phyloP scores from a whole-genome alignment of 805 yeast species.

The Trichomonascus vanleenenianus region DNA sequence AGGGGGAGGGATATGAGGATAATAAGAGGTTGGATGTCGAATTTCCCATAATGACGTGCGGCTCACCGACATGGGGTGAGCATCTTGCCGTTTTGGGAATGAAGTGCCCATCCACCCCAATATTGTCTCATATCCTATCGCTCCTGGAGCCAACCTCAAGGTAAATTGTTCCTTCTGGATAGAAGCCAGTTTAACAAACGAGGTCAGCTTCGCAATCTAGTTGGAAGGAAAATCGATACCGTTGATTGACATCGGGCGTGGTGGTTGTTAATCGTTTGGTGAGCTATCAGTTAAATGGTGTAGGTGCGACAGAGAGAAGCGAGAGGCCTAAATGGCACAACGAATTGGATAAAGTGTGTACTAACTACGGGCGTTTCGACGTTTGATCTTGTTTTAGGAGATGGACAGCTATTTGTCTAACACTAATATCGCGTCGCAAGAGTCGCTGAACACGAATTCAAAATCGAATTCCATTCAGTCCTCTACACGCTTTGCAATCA shows the following conservation, averaged over 20 bases:
- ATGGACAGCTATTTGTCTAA: constrained; percentile 3
- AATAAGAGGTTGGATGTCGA: not conserved
- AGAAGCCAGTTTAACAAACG: too few relatives aligned
- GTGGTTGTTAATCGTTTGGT: not conserved
- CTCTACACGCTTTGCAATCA: too few relatives aligned
- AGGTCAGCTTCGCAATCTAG: not conserved
- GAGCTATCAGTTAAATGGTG: not conserved
- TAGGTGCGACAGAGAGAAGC: not conserved
- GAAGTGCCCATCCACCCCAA: too few relatives aligned
- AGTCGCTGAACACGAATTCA: too few relatives aligned
- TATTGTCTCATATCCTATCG: too few relatives aligned
- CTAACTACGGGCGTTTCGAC: too few relatives aligned
- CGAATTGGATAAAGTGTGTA: not conserved
- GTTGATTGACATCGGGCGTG: not conserved
- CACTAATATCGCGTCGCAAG: not conserved
- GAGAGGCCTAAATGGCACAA: not conserved
- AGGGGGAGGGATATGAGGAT: not conserved
- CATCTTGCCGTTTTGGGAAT: too few relatives aligned
- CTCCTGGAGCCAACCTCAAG: too few relatives aligned
- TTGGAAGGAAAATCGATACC: not conserved
- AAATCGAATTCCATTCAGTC: too few relatives aligned
- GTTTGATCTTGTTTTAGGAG: not conserved
- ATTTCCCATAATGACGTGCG: not conserved
- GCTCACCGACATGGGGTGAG: too few relatives aligned
- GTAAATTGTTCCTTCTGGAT: too few relatives aligned